These are phyloP conservation scores for Globisporangium paddicum DNA, from an alignment of 352 stramenopile genomes.

Conservation along the genomic window DNA sequence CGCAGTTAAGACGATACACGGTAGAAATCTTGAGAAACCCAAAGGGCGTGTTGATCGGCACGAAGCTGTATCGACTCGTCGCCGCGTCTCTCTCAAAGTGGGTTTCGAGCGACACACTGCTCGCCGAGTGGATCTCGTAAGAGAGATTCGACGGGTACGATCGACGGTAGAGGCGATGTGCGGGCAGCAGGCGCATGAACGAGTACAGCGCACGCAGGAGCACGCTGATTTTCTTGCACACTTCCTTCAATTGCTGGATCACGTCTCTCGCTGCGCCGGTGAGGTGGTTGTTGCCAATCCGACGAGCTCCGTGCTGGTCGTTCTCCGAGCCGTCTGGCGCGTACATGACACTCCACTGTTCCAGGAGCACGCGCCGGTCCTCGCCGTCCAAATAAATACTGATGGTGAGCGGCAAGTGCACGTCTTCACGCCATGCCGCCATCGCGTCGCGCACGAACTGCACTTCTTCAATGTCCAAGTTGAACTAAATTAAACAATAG, in stretches of 20 bases:
- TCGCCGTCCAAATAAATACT: conserved; percentile 63
- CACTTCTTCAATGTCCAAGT: conserved; percentile 82
- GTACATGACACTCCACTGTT: conserved; percentile 73
- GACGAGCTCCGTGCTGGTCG: conserved; percentile 8
- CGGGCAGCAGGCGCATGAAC: conserved; percentile 72
- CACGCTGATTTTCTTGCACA: conserved; percentile 76
- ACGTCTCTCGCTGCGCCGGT: conserved; percentile 47
- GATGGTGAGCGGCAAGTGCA: conserved; percentile 58
- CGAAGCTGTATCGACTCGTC: conserved; percentile 67
- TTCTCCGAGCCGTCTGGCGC: conserved; percentile 25
- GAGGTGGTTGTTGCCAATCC: conserved; percentile 12
- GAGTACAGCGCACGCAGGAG: conserved; percentile 66
- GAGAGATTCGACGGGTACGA: conserved; percentile 62
- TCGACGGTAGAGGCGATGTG: conserved; percentile 58
- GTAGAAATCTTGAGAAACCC: conserved; percentile 60
- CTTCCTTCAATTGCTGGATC: conserved; percentile 76
- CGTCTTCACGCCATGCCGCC: conserved; percentile 62
- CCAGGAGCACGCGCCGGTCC: conserved; percentile 50
- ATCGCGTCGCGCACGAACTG: conserved; percentile 62
- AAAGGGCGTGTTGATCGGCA: conserved; percentile 76
- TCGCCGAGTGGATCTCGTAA: conserved; percentile 48
- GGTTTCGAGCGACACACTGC: conserved; percentile 14
- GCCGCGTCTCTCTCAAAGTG: conserved; percentile 35
- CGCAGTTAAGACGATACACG: conserved; percentile 62
- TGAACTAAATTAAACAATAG: conserved; percentile 38